These are phyloP conservation scores for Apiospora marii DNA, from an alignment of 2,329 filamentous ascomycete species.

Conservation along the genomic window DNA sequence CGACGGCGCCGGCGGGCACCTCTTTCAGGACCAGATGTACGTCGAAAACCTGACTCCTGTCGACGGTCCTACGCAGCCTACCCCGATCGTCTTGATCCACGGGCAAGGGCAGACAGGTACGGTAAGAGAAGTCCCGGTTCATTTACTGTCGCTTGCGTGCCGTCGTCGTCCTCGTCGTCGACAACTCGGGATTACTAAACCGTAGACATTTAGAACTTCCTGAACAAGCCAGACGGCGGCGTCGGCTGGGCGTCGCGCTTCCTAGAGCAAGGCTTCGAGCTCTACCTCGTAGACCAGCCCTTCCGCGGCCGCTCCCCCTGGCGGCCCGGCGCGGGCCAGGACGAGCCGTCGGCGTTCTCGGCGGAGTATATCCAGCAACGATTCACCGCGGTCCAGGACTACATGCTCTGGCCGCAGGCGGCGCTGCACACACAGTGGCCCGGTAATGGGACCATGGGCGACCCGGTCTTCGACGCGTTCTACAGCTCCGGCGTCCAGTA, in stretches of 20 bases:
- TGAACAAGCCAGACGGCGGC: slow-evolving; percentile 56
- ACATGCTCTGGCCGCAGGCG: slow-evolving; percentile 50
- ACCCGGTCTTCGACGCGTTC: slow-evolving; percentile 50
- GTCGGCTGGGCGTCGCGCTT: slow-evolving; percentile 58
- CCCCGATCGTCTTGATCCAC: slow-evolving; percentile 52
- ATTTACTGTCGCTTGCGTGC: background rate
- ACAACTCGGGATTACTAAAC: background rate
- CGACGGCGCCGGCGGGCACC: slow-evolving; percentile 41
- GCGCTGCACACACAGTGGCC: slow-evolving; percentile 53
- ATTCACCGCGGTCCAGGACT: slow-evolving; percentile 47
- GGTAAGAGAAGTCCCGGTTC: slow-evolving; percentile 37
- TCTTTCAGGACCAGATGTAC: slow-evolving; percentile 56
- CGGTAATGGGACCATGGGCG: slow-evolving; percentile 48
- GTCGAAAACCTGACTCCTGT: slow-evolving; percentile 56
- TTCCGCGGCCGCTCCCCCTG: slow-evolving; percentile 54
- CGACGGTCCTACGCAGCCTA: slow-evolving; percentile 31
- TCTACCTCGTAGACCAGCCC: slow-evolving; percentile 57
- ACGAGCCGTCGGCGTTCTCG: slow-evolving; percentile 37
- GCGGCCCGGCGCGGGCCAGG: slow-evolving; percentile 40
- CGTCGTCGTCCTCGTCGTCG: slow-evolving; percentile 12
- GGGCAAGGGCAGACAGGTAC: slow-evolving; percentile 51
- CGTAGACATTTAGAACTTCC: slow-evolving; percentile 46
- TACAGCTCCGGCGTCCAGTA: slow-evolving; percentile 51
- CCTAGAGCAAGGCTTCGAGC: slow-evolving; percentile 51
- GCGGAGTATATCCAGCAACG: slow-evolving; percentile 45